Evolutionary conservation across 441 rosid species (phyloP), one percentile per base, ranked within the genome.

Genomic region (Dalechampia spathulata): DNA sequence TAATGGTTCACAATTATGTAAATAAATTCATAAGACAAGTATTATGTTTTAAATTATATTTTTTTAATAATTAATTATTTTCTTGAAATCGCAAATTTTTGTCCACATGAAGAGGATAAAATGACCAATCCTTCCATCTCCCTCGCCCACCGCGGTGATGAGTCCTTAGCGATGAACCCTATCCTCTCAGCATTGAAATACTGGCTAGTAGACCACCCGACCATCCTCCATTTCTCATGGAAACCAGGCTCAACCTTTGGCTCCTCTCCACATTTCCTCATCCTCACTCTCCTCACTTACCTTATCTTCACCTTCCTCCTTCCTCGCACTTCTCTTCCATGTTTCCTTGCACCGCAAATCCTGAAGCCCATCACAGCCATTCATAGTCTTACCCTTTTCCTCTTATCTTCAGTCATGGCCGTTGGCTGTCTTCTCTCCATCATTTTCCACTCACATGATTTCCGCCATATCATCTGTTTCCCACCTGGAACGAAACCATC

Each of bases 151-250:
- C 23, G 52, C 58, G 52, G 65, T 49, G 58, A n/a, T 10, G n/a
- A 20, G 10, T 8, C 1, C 25, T 3, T 2, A 52, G 17, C 16
- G 26, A 46, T 62, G 66, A 46, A 38, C 23, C n/a, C n/a, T 37
- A 27, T 62, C 30, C 25, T 58, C 56, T 53, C 83, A 8, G 26
- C 68, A 7, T 64, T 81, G 23, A 75, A 62, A 13, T 66, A 78
- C 59, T 87, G 79, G 82, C 79, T 87, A 27, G 95, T 85, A 10
- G 49, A 60, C 63, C 81, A 87, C 59, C 96, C 95, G 9, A 64
- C 47, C 40, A 79, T 90, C 63, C 70, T 67, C 49, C 46, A 77
- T 37, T 90, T 85, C 74, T 53, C 69, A n/a, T 90, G 98, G 96
- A 64, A 13, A 0, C 72, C 75, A 36, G 76, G 73, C 48, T 71